Evolutionary conservation across 768 basidiomycete genomes (phyloP).

Genomic region (Suillus variegatus): DNA sequence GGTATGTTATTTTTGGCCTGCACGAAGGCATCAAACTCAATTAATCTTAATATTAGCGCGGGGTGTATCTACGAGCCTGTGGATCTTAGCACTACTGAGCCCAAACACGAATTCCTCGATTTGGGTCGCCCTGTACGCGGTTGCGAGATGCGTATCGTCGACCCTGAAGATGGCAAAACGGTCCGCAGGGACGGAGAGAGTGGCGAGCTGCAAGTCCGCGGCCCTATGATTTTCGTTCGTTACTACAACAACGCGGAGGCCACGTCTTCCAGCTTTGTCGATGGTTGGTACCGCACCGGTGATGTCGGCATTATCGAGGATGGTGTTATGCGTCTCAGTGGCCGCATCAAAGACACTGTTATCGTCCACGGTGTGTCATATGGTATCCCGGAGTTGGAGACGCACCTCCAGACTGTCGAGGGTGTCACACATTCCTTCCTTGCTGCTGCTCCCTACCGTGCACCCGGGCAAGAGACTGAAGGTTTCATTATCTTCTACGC

Average conservation of each 20-base stretch:
- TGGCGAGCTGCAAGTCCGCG: conserved; percentile 42
- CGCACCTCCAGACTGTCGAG: conserved; percentile 39
- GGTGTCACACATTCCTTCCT: conserved; percentile 38
- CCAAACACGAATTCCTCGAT: conserved; percentile 36
- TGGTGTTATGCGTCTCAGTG: conserved; percentile 35
- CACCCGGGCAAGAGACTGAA: conserved; percentile 40
- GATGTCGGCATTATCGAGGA: conserved; percentile 44
- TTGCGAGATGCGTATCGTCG: conserved; percentile 36
- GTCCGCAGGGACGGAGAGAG: conserved; percentile 29
- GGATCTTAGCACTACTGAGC: conserved; percentile 17
- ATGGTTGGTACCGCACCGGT: conserved; percentile 58
- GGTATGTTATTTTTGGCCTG: conserved; percentile 19
- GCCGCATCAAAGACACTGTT: conserved; percentile 45
- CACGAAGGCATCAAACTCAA: not conserved
- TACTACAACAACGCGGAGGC: conserved; percentile 50
- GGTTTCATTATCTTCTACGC: conserved; percentile 45
- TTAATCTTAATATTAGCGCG: conserved; percentile 19
- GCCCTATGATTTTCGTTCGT: conserved; percentile 39
- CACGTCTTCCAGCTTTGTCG: conserved; percentile 45
- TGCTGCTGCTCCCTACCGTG: conserved; percentile 40
- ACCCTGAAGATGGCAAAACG: conserved; percentile 23
- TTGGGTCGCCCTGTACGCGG: conserved; percentile 28
- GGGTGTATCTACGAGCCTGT: conserved; percentile 37
- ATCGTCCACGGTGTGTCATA: conserved; percentile 48
- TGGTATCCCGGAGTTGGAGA: conserved; percentile 39